phyloP scores from a whole-genome alignment of 345 rosid species.

The Lepidium africanum region DNA sequence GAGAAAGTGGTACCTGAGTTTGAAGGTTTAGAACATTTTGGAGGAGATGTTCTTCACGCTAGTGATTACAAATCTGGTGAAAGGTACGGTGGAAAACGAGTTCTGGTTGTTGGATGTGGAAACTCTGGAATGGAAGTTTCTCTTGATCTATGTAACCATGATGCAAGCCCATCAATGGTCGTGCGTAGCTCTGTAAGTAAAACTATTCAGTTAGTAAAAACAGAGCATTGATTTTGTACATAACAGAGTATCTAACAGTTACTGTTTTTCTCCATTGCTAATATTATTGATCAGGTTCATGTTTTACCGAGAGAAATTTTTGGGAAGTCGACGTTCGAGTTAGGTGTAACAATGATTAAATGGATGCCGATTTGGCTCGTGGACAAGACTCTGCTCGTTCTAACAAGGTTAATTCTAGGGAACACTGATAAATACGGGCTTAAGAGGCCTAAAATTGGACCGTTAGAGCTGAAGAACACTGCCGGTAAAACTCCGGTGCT shows the following conservation, averaged over 20 bases:
- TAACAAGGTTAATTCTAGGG: conserved; percentile 51
- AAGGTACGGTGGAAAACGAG: conserved; percentile 43
- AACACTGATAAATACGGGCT: conserved; percentile 48
- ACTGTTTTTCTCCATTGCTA: not conserved
- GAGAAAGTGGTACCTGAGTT: conserved; percentile 64
- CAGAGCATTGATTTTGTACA: not conserved
- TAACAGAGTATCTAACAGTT: not conserved
- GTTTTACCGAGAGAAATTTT: conserved; percentile 68
- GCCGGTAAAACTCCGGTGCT: conserved; percentile 74
- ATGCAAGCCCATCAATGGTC: conserved; percentile 65
- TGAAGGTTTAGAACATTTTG: conserved; percentile 53
- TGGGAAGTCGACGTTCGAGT: conserved; percentile 57
- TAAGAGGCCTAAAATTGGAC: conserved; percentile 53
- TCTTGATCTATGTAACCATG: conserved; percentile 62
- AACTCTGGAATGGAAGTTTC: conserved; percentile 90
- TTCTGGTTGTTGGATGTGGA: conserved; percentile 78
- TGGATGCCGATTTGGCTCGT: conserved; percentile 69
- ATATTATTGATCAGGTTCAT: conserved; percentile 46
- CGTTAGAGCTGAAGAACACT: conserved; percentile 50
- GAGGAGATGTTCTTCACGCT: conserved; percentile 50
- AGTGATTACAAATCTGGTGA: conserved; percentile 70
- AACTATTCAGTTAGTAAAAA: not conserved
- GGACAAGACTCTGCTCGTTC: conserved; percentile 47
- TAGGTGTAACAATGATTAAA: conserved; percentile 46
- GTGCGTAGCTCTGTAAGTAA: conserved; percentile 66